These are phyloP conservation scores for Lichenothelia convexa DNA, from an alignment of 495 filamentous ascomycete species.

Conservation along the genomic window DNA sequence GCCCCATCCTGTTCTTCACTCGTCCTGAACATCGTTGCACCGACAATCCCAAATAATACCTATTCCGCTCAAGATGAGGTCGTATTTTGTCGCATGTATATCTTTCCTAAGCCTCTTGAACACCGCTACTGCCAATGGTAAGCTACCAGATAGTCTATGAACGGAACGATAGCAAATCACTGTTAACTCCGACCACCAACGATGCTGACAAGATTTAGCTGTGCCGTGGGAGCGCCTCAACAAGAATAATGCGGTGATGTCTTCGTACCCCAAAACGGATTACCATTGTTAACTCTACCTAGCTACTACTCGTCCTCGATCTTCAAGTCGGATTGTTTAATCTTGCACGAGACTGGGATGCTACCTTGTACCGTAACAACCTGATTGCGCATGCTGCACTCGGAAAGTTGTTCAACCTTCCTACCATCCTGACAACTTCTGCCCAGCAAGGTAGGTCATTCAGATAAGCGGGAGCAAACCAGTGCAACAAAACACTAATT, in stretches of 20 bases:
- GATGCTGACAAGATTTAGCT: constrained; percentile 3
- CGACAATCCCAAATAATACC: too few relatives aligned
- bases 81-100: too few relatives aligned
- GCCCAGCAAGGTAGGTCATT: constrained; percentile 25
- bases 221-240: constrained; percentile 28
- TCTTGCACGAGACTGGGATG: constrained; percentile 44
- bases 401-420: constrained; percentile 47
- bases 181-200: too few relatives aligned
- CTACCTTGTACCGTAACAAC: constrained; percentile 43
- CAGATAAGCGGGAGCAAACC: not conserved
- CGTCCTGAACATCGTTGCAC: too few relatives aligned
- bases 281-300: not conserved
- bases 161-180: too few relatives aligned
- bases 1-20: too few relatives aligned
- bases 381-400: constrained; percentile 52
- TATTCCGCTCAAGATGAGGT: too few relatives aligned
- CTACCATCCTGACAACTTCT: constrained; percentile 52
- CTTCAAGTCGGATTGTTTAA: constrained; percentile 52
- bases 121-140: too few relatives aligned
- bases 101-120: too few relatives aligned
- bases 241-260: constrained; percentile 35
- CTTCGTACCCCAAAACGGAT: not conserved
- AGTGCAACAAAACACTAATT: not conserved
- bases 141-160: too few relatives aligned
- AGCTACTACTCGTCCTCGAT: constrained; percentile 51